These are phyloP conservation scores for Penicillium sp. DNA, from an alignment of 2,329 filamentous ascomycete species.

Conservation along the genomic window DNA sequence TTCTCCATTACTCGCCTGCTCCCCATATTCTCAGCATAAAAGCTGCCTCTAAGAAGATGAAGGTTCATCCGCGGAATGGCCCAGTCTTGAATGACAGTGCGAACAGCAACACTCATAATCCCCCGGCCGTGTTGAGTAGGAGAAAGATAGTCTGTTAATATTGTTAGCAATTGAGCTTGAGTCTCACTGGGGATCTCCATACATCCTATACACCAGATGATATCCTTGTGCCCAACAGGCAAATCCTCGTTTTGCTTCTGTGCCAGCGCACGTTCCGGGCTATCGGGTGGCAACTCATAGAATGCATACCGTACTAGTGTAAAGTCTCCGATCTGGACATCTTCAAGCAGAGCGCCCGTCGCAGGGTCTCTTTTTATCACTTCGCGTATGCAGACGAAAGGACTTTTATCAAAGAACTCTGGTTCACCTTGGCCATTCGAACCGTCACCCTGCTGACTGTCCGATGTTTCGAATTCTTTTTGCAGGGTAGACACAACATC, in stretches of 20 bases:
- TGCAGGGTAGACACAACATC: neutral
- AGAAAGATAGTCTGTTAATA: slow-evolving; percentile 20
- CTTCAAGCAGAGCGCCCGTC: slow-evolving; percentile 6
- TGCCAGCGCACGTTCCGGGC: slow-evolving; percentile 14
- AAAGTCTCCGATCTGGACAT: slow-evolving; percentile 26
- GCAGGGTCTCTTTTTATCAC: slow-evolving; percentile 4
- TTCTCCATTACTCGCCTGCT: slow-evolving; percentile 28
- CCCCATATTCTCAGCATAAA: slow-evolving; percentile 23
- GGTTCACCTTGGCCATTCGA: neutral
- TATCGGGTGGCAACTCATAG: slow-evolving; percentile 18
- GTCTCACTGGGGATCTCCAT: neutral
- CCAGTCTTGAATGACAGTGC: slow-evolving; percentile 23
- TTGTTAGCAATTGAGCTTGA: neutral
- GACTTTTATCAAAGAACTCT: slow-evolving; percentile 15
- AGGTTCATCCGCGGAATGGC: slow-evolving; percentile 29
- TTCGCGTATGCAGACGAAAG: slow-evolving; percentile 22
- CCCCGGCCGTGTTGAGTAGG: slow-evolving; percentile 27
- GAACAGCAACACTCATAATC: slow-evolving; percentile 26
- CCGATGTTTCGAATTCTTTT: slow-evolving; percentile 1
- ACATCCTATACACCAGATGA: slow-evolving; percentile 28
- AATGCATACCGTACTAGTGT: slow-evolving; percentile 21
- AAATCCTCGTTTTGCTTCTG: slow-evolving; percentile 18
- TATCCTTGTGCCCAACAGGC: slow-evolving; percentile 18
- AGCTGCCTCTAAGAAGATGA: slow-evolving; percentile 15
- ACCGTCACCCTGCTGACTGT: neutral